Evolutionary conservation across 345 rosid species (phyloP), one percentile per base, ranked within the genome.

Genomic region (Draba incana): DNA sequence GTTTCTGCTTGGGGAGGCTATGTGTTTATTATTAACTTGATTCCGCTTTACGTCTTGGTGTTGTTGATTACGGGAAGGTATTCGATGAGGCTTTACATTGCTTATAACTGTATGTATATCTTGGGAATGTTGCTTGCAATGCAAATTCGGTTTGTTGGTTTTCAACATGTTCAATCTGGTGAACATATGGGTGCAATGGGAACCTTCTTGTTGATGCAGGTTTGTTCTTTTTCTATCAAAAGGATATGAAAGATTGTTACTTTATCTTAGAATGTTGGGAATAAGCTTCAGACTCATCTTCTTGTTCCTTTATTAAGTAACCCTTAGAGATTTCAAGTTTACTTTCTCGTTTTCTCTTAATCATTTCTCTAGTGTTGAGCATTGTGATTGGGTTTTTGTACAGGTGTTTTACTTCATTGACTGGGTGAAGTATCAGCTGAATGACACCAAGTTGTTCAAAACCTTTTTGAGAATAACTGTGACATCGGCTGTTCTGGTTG

Each of bases 141-240:
- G 99, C 99, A 94, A 80, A 94, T 94, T 77, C 86, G 98, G 23
- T 91, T 94, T 72, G 98, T 94, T 25, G 99, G 99, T 45, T 94
- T 94, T 80, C 98, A 94, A 79, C 99, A 94, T 75, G 99, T 94
- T 43, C 99, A 94, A 62, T 94, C 98, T 24, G 99, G 99, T 3
- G 99, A 94, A 77, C 99, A 94, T 78, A 94, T 94, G 99, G 99
- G 84, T 0, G 96, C 98, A 6, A 86, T 94, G 99, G 99, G 97
- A 0, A 92, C 92, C 46, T 94, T 94, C 85, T 92, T 94, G 78
- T 75, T 94, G 84, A 77, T 94, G 84, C 99, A 94, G 98, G 99
- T 94, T 68, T 65, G 59, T 48, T 68, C 39, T 24, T 4, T 41
- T n/a, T 53, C 54, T 62, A 61, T 4, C 25, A 4, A 38, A 13